Percentiles rank a stretch among this genome's conserved stretches.
Conservation (phyloP, 495 filamentous ascomycete genomes). For the Podospora appendiculata region DNA sequence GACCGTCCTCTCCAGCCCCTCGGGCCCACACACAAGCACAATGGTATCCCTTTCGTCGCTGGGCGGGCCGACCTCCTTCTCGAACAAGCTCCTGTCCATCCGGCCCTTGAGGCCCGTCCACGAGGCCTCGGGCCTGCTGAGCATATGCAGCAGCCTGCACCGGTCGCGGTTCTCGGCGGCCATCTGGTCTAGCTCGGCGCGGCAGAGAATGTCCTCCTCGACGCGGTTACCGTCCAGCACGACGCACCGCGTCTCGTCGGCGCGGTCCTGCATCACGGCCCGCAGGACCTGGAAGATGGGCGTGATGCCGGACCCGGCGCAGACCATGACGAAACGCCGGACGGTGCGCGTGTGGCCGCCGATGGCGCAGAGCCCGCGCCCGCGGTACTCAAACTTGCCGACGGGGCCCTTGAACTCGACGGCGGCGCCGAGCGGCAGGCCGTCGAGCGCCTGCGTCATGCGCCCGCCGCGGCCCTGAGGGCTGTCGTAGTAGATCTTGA, state of each 20-base stretch:
- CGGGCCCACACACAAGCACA: conserved; percentile 80
- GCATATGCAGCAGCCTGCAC: conserved; percentile 63
- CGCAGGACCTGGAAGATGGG: conserved; percentile 85
- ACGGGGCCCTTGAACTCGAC: conserved; percentile 90
- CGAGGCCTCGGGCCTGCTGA: conserved; percentile 52
- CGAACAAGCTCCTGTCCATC: conserved; percentile 55
- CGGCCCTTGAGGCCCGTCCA: conserved; percentile 71
- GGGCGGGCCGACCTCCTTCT: conserved; percentile 45
- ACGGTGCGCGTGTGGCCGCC: conserved; percentile 52
- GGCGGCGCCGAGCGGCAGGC: conserved; percentile 56
- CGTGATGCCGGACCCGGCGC: conserved; percentile 82
- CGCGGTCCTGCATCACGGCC: conserved; percentile 50
- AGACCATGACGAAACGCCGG: conserved; percentile 78
- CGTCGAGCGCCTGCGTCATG: conserved; percentile 79
- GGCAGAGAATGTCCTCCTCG: conserved; percentile 79
- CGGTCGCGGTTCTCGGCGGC: conserved; percentile 36
- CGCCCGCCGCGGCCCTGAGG: conserved; percentile 54
- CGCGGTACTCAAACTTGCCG: conserved; percentile 78
- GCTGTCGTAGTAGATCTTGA: conserved; percentile 79
- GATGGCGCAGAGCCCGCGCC: conserved; percentile 56
- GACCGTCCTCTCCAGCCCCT: conserved; percentile 64
- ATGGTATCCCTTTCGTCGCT: conserved; percentile 44
- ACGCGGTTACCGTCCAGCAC: conserved; percentile 75
- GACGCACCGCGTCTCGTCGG: conserved; percentile 45
- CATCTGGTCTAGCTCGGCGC: conserved; percentile 63